These are phyloP conservation scores for Diplodia scrobiculata DNA, from an alignment of 2,329 filamentous ascomycete genomes.

Conservation along the genomic window DNA sequence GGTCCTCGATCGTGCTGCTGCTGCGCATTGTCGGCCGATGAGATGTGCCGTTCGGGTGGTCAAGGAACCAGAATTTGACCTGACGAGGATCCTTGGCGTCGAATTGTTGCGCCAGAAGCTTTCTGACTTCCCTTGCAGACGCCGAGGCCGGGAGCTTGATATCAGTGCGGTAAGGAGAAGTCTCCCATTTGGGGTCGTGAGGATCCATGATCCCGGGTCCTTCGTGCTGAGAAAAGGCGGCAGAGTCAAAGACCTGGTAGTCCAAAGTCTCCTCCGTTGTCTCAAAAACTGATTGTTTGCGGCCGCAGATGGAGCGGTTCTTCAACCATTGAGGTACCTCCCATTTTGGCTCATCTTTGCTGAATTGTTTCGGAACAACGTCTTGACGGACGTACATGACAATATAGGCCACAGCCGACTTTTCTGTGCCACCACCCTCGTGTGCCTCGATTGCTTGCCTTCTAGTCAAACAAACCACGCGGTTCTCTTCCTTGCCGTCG, in stretches of 20 bases:
- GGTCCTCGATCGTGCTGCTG: constrained; percentile 41
- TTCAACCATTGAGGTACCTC: constrained; percentile 47
- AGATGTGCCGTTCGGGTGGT: constrained; percentile 38
- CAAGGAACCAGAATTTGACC: constrained; percentile 47
- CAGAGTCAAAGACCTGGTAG: constrained; percentile 42
- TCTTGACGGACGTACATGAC: constrained; percentile 60
- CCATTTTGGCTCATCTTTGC: constrained; percentile 53
- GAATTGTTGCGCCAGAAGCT: constrained; percentile 28
- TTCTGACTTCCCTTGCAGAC: constrained; percentile 13
- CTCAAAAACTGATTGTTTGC: background rate
- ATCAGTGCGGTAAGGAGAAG: background rate
- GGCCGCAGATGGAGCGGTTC: constrained; percentile 31
- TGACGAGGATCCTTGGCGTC: constrained; percentile 44
- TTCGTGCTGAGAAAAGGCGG: constrained; percentile 41
- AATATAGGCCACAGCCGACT: constrained; percentile 53
- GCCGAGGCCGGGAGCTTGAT: constrained; percentile 18
- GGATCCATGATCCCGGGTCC: constrained; percentile 44
- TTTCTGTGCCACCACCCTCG: constrained; percentile 48
- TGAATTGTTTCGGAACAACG: constrained; percentile 43
- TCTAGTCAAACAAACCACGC: constrained; percentile 59
- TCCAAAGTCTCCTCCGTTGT: constrained; percentile 31
- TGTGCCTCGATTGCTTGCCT: constrained; percentile 58
- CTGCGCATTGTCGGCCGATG: constrained; percentile 39
- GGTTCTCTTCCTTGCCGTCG: constrained; percentile 56
- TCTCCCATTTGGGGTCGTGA: constrained; percentile 37